Evolutionary conservation across 148 eudicot species (phyloP), one percentile per base, ranked within the genome.

Genomic region (Tetragonia tetragonoides): DNA sequence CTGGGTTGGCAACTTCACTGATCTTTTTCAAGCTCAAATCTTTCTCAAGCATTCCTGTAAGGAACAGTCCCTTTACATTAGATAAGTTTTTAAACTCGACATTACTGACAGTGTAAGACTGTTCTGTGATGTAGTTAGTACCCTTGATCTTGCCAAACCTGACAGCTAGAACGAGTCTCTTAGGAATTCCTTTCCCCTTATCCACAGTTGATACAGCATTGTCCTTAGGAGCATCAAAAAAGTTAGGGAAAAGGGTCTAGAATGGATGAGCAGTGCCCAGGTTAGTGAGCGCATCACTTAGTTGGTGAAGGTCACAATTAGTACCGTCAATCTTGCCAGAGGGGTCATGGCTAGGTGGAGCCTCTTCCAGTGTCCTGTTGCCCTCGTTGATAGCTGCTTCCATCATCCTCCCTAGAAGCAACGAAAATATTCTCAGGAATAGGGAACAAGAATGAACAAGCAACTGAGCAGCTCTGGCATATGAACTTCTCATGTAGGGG

Each of bases 401-500:
- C 34, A 28, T 28, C 85, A 39, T 53, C 69, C 76, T 81, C 81
- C 85, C 66, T 85, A 59, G 81, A 78, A 62, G 87, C 75, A 38
- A 87, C 97, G 81, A 82, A 86, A 62, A 88, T 90, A 54, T 72
- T 79, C 68, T 87, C 81, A 68, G 95, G 91, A 82, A 93, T 93
- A 57, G 81, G 84, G 51, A 82, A 78, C 88, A 96, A 83, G 84
- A 96, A 93, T 57, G 92, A 87, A 79, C 90, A 93, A 69, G 78
- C 72, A 51, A 53, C 86, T 54, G 95, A 87, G 81, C 98, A 96
- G 37, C 72, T 80, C 68, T 73, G 91, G 82, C 98, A 96, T 75
- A 96, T 88, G 76, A 96, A 88, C 79, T 96, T 98, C 84, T 93
- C 97, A 72, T 90, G 93, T 15, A 88, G 78, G 15, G 88, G 89